phyloP scores from a whole-genome alignment of 1,139 yeast species.

The Taphrina betulina region DNA sequence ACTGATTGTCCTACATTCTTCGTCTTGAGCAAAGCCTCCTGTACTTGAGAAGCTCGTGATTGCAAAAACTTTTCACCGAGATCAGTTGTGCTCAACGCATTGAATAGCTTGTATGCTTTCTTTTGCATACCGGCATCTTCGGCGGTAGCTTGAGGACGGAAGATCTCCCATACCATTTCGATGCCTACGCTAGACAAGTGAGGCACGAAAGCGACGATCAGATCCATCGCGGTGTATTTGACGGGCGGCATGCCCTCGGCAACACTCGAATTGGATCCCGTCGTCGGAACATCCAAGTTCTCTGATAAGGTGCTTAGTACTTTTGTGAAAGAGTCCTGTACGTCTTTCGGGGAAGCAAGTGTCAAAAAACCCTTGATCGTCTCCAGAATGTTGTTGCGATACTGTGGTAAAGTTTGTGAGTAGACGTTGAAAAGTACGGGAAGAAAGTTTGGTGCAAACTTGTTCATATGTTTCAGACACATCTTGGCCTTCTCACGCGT shows the following conservation, averaged over 20 bases:
- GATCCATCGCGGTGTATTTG: slow-evolving; percentile 85
- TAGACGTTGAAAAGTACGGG: slow-evolving; percentile 89
- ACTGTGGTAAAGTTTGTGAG: slow-evolving; percentile 78
- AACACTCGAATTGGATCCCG: slow-evolving; percentile 43
- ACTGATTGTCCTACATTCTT: slow-evolving; percentile 21
- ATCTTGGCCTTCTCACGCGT: slow-evolving; percentile 57
- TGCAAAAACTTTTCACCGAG: slow-evolving; percentile 53
- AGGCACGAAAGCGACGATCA: slow-evolving; percentile 80
- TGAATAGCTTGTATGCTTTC: slow-evolving; percentile 78
- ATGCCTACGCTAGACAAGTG: slow-evolving; percentile 72
- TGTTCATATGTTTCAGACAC: slow-evolving; percentile 61
- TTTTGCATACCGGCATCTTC: slow-evolving; percentile 74
- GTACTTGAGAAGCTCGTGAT: slow-evolving; percentile 35
- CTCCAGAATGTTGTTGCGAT: slow-evolving; percentile 79
- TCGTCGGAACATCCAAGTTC: slow-evolving; percentile 63
- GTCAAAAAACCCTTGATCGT: slow-evolving; percentile 78
- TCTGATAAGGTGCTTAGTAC: slow-evolving; percentile 75
- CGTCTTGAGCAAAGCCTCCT: slow-evolving; percentile 50
- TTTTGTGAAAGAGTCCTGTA: slow-evolving; percentile 75
- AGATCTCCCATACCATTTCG: slow-evolving; percentile 72
- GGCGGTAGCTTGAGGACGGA: slow-evolving; percentile 59
- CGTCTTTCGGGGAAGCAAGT: slow-evolving; percentile 65
- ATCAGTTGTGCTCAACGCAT: slow-evolving; percentile 64
- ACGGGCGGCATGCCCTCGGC: slow-evolving; percentile 53
- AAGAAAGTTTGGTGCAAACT: slow-evolving; percentile 65